These are phyloP conservation scores for Neurospora crassa DNA, from an alignment of 2,329 filamentous ascomycete species.

Conservation along the genomic window DNA sequence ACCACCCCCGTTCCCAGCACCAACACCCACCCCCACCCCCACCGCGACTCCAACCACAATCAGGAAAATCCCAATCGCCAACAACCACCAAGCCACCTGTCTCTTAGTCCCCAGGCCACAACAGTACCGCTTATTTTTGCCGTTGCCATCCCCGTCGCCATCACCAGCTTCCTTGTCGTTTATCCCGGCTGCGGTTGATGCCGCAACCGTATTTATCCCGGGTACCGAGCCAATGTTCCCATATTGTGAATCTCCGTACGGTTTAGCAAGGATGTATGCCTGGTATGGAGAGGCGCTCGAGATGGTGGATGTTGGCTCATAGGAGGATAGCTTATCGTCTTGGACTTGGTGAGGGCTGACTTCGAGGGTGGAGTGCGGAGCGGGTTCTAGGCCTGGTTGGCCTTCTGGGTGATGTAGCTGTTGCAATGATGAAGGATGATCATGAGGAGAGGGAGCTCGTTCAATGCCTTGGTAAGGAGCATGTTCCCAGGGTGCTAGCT, in stretches of 20 bases:
- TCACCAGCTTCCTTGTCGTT: neutral
- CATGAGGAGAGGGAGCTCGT: neutral
- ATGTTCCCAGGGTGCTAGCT: neutral
- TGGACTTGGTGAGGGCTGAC: neutral
- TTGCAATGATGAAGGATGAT: neutral
- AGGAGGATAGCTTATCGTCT: neutral
- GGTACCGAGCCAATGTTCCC: neutral
- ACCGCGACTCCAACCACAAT: slow-evolving; percentile 23
- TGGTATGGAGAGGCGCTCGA: neutral
- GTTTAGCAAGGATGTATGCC: neutral
- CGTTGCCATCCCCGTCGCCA: neutral
- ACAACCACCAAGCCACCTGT: slow-evolving; percentile 20
- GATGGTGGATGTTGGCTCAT: neutral
- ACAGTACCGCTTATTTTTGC: neutral
- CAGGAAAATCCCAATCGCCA: slow-evolving; percentile 21
- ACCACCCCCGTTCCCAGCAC: slow-evolving; percentile 7
- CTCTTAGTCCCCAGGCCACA: slow-evolving; percentile 4
- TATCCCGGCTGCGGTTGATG: neutral
- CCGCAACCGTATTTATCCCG: neutral
- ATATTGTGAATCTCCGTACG: neutral
- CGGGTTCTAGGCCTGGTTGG: neutral
- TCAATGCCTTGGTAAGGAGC: neutral
- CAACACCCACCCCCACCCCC: slow-evolving; percentile 25
- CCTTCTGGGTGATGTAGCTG: neutral
- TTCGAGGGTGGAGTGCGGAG: neutral